Base-by-base conservation (phyloP, 768 basidiomycete species). In the Leccinum rimulosum region DNA sequence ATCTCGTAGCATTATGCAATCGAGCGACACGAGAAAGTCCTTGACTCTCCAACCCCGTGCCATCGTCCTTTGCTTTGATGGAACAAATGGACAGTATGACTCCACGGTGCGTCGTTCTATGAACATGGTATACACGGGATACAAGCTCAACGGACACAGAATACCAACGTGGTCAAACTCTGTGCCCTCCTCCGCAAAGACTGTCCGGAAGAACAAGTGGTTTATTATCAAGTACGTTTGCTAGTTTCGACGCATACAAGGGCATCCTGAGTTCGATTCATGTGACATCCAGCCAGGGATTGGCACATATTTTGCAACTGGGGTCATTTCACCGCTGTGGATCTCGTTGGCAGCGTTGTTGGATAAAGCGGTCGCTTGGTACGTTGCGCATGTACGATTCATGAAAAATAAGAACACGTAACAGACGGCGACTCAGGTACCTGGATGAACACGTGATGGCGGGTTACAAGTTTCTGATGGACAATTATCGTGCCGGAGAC, bases 391-490 rank as follows among this genome's bases (percentile, higher is more conserved):
- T 48, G 25, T 15, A 17, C 8, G 22, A 38, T 52, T 28, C 25
- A 9, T 45, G 10, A 17, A 30, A 50, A 11, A 25, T 48, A 22
- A 48, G 22, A 48, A 48, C 45, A 33, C 31, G 11, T 3, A 5
- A 36, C 25, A 9, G 15, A 58, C 33, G 14, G 22, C 22, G 49
- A 19, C 53, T 36, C 51, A 88, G 87, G 84, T 91, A 86, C 65
- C 75, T 91, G 48, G 84, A 85, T 55, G 79, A 68, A 1, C 89
- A 91, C 72, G 86, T 91, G n/a, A 82, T 85, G 73, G 86, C 81
- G 8, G 91, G 91, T 1, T 93, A 93, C 71, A 76, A 74, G 61
- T 93, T 86, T 69, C 73, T 93, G 54, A 91, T 93, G 91, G 80
- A 88, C 60, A 91, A 88, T 64, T 91, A 87, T 68, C 77, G 74